phyloP scores from a whole-genome alignment of 805 yeast genomes.

The Candida tammaniensis region DNA sequence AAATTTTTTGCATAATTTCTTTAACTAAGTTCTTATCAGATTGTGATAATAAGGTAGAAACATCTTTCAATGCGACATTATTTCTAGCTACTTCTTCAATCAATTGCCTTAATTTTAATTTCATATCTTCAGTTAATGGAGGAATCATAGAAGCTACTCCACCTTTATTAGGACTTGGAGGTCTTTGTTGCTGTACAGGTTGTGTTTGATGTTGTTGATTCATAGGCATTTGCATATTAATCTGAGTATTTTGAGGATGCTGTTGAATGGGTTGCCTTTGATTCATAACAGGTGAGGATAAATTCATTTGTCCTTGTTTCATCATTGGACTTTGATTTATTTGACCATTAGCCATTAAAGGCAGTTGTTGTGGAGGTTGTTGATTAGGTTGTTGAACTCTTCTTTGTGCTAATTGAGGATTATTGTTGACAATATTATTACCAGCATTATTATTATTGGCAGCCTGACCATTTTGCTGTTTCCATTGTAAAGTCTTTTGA shows the following conservation, averaged over 20 bases:
- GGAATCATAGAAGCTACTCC: conserved; percentile 23
- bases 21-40: conserved; percentile 64
- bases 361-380: conserved; percentile 13
- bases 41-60: conserved; percentile 57
- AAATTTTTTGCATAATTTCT: conserved; percentile 49
- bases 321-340: conserved; percentile 12
- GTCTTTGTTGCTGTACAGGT: conserved; percentile 11
- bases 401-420: too few species aligned
- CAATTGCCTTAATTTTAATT: conserved; percentile 57
- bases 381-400: too few species aligned
- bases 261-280: conserved; percentile 15
- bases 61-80: conserved; percentile 64
- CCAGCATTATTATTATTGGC: conserved; percentile 3
- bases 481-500: conserved; percentile 32
- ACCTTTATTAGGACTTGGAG: background rate
- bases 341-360: conserved; percentile 12
- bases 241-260: conserved; percentile 6
- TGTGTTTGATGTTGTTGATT: conserved; percentile 14
- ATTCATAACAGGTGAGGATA: conserved; percentile 12
- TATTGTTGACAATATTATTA: conserved; percentile 2
- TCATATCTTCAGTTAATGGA: conserved; percentile 56
- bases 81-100: conserved; percentile 67
- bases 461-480: conserved; percentile 25
- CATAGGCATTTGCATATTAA: too few species aligned
- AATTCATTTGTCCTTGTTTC: conserved; percentile 9